Evolutionary conservation across 1,139 yeast genomes (phyloP), one percentile per base, ranked within the genome.

Genomic region (Wickerhamomyces sp.): DNA sequence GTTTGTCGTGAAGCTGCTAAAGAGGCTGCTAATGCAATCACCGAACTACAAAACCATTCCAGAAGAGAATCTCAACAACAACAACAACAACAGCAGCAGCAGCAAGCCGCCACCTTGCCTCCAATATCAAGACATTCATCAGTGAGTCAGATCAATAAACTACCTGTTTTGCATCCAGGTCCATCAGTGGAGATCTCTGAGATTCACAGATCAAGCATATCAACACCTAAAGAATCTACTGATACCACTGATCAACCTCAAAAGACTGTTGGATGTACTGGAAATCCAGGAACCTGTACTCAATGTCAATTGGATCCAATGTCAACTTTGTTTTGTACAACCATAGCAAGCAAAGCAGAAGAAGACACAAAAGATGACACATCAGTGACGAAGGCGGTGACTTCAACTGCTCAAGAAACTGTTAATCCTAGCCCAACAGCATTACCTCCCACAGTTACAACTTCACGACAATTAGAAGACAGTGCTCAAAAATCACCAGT

Each of bases 301-400:
- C 94, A 85, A 65, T 90, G 97, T 65, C 94, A 84, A 59, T 64
- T 72, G 48, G 96, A 89, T 62, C 96, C 96, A 37, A 81, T 88
- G 90, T 84, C 93, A 6, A 87, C 95, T 1, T 68, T 88, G 36
- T 89, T 89, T 67, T 89, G 96, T 67, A 81, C 94, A 1, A 85
- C 95, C 0, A 81, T 88, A 37, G 95, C 95, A 7, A 76, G 76
- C 46, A 75, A 74, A 55, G 75, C 68, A 1, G 60, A 53, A 45
- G 59, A 44, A 27, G 52, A 48, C 32, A 57, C 45, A 35, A 53
- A 37, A 42, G 55, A 47, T 26, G 45, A 18, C 23, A 18, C 23
- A 18, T 18, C 23, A 18, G 23, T 18, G 23, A 18, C 23, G 5
- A 18, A 18, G 23, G 23, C 4, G 23, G 23, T 18, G 5, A 18